Evolutionary conservation across 805 yeast species (phyloP), one percentile per base, ranked within the genome.

Genomic region (Metschnikowia dekortorum): DNA sequence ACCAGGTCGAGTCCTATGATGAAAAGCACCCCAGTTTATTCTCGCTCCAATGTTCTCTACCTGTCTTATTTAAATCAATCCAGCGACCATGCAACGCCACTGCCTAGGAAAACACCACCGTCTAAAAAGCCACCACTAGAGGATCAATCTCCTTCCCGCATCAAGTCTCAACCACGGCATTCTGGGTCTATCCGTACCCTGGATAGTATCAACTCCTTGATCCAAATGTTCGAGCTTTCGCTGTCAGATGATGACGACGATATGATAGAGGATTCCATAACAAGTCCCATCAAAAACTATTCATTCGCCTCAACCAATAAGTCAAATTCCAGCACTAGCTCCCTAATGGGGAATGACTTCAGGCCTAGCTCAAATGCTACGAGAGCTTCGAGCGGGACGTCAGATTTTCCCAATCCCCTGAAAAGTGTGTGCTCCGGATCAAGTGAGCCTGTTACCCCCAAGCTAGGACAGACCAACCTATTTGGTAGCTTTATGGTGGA

Each of bases 31-130:
- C 35, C 47, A 8, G 30, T 10, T 3, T 55, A 48, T 44, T 10
- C 14, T 32, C 49, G 32, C 22, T 39, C 57, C 31, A 56, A 54
- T 38, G 22, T 43, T 29, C 52, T 54, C 49, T 54, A 56, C 42
- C 53, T 51, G 60, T 49, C 57, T 16, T 53, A 56, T 38, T 48
- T 53, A 28, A 50, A 44, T 43, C 55, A 40, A 44, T 22, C 48
- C 32, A 16, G 39, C 14, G 40, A 44, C 11, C 29, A 14, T 11
- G 7, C 28, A n/a, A 13, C 36, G 3, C 29, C 29, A 9, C 32
- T 10, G 16, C 28, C 46, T 10, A 35, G 22, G 16, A 13, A 35
- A 8, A 28, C 13, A 6, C 10, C 14, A 8, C 36, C 22, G 22
- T 22, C 22, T 22, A 22, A 22, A 22, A 22, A 22, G 4, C 22